These are phyloP conservation scores for Annulohypoxylon bovei DNA, from an alignment of 495 filamentous ascomycete genomes.

Conservation along the genomic window DNA sequence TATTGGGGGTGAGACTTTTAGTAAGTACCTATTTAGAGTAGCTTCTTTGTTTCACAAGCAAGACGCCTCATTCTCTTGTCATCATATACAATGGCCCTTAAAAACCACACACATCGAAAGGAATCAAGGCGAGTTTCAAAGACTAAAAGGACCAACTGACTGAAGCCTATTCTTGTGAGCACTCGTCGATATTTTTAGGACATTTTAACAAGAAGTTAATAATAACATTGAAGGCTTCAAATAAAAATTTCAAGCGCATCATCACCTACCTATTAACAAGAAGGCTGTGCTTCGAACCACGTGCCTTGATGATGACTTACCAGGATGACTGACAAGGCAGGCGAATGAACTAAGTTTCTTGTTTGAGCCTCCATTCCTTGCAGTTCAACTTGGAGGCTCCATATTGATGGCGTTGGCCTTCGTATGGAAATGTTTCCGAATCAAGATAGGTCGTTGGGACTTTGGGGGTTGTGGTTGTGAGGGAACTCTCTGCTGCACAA, in stretches of 20 bases:
- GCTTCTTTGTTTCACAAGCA: neutral
- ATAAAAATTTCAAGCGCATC: too few relatives aligned
- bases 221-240: too few relatives aligned
- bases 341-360: neutral
- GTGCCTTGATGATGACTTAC: neutral
- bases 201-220: neutral
- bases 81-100: neutral
- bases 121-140: neutral
- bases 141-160: neutral
- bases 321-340: neutral
- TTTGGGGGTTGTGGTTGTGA: neutral
- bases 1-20: neutral
- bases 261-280: neutral
- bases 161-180: neutral
- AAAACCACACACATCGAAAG: neutral
- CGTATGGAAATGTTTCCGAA: neutral
- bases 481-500: neutral
- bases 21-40: neutral
- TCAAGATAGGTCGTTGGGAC: slow-evolving; percentile 1
- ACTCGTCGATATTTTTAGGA: neutral
- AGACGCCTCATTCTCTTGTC: too few relatives aligned
- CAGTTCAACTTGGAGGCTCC: neutral
- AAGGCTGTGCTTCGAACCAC: neutral
- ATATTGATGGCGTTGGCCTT: neutral
- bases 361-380: neutral